These are phyloP conservation scores for Globisporangium sylvaticum DNA, from an alignment of 352 stramenopile species.

Conservation along the genomic window DNA sequence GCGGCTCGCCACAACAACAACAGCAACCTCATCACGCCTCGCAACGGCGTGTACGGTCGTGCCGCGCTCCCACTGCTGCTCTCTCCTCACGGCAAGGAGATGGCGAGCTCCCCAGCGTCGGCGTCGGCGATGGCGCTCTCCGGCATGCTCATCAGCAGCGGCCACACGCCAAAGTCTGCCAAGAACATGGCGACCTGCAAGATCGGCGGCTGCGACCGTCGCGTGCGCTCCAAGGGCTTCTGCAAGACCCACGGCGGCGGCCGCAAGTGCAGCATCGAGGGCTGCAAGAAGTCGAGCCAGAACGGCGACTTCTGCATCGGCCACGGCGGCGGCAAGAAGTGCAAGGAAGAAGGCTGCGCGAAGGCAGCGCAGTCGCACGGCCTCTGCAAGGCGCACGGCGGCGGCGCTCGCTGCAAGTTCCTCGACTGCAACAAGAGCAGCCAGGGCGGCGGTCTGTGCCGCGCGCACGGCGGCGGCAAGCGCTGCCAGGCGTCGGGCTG, in stretches of 20 bases:
- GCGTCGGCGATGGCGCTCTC: slow-evolving; percentile 29
- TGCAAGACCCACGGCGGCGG: slow-evolving; percentile 84
- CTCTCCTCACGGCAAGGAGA: slow-evolving; percentile 35
- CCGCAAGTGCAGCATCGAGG: slow-evolving; percentile 80
- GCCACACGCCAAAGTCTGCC: slow-evolving; percentile 35
- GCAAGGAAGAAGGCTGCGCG: slow-evolving; percentile 73
- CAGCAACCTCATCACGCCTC: slow-evolving; percentile 27
- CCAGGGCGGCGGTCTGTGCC: slow-evolving; percentile 69
- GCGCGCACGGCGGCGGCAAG: slow-evolving; percentile 77
- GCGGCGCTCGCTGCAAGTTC: slow-evolving; percentile 80
- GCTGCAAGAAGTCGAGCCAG: slow-evolving; percentile 85
- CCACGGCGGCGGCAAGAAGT: slow-evolving; percentile 85
- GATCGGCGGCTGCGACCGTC: slow-evolving; percentile 49
- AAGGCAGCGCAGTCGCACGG: slow-evolving; percentile 85
- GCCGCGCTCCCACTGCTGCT: slow-evolving; percentile 30
- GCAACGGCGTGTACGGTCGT: slow-evolving; percentile 30
- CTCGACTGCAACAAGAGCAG: slow-evolving; percentile 81
- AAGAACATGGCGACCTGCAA: slow-evolving; percentile 69
- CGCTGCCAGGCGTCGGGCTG: slow-evolving; percentile 68
- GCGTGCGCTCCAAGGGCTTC: slow-evolving; percentile 77
- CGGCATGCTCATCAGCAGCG: slow-evolving; percentile 22
- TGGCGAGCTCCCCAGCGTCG: slow-evolving; percentile 20
- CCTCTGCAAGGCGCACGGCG: slow-evolving; percentile 81
- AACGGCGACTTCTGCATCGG: slow-evolving; percentile 87
- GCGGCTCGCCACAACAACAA: slow-evolving; percentile 14